Percentiles rank a stretch among this genome's conserved stretches.
phyloP scores from a whole-genome alignment of 78 protist genomes.

The Ministeria vibrans region DNA sequence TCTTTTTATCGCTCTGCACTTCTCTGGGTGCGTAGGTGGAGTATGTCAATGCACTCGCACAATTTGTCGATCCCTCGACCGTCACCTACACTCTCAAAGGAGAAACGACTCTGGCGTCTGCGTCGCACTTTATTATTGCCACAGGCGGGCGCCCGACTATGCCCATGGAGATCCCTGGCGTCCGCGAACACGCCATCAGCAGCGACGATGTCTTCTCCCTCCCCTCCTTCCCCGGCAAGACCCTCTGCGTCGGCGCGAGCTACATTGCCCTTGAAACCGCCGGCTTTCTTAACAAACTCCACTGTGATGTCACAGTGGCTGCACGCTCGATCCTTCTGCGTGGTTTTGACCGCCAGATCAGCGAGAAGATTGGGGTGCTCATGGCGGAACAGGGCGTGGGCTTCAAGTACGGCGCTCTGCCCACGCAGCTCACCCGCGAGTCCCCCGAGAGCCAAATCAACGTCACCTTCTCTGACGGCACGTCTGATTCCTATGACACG shows the following conservation, averaged over 20 bases:
- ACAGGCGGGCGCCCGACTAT: conserved; percentile 80
- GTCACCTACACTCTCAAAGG: background rate
- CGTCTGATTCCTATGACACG: too few species aligned
- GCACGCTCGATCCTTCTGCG: conserved; percentile 78
- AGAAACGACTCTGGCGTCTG: conserved; percentile 37
- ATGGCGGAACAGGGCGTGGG: conserved; percentile 63
- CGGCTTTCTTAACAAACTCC: conserved; percentile 78
- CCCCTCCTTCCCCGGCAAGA: conserved; percentile 71
- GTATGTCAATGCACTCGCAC: conserved; percentile 76
- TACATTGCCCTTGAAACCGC: conserved; percentile 92
- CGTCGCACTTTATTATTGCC: conserved; percentile 61
- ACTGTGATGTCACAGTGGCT: conserved; percentile 57
- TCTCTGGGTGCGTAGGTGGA: too few species aligned
- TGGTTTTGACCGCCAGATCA: conserved; percentile 84
- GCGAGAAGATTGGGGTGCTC: conserved; percentile 29
- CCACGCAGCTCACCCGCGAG: too few species aligned
- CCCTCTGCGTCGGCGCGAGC: conserved; percentile 79
- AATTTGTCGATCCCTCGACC: conserved; percentile 70
- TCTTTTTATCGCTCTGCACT: too few species aligned
- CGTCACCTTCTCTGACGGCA: too few species aligned
- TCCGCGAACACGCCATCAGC: conserved; percentile 66
- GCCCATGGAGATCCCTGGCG: conserved; percentile 67
- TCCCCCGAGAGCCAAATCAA: too few species aligned
- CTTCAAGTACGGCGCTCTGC: too few species aligned
- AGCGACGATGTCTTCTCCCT: conserved; percentile 85